Conservation (phyloP, 1,139 yeast genomes). For the Pichia sp. region DNA sequence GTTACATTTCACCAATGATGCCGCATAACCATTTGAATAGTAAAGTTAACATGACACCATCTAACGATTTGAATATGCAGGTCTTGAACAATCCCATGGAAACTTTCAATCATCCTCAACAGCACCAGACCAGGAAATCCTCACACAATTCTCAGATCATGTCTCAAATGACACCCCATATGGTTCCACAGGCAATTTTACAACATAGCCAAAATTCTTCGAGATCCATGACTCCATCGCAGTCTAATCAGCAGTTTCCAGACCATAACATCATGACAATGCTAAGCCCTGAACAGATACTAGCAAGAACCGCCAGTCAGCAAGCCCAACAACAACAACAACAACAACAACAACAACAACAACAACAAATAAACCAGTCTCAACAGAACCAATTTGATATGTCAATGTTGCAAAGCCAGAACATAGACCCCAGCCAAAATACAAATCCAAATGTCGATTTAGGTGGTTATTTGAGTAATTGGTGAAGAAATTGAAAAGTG, state of each 20-base stretch:
- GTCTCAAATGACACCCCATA: conserved; percentile 6
- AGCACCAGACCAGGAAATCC: background rate
- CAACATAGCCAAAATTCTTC: conserved; percentile 12
- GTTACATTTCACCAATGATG: no score
- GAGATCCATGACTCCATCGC: conserved; percentile 8
- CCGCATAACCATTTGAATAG: no score
- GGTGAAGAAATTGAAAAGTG: no score
- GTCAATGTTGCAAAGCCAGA: no score
- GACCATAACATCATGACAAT: conserved; percentile 12
- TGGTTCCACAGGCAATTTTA: conserved; percentile 11
- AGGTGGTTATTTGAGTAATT: no score
- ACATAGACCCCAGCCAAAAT: no score
- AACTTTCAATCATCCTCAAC: no score
- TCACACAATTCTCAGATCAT: background rate
- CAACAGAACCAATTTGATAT: no score
- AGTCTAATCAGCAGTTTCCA: conserved; percentile 3
- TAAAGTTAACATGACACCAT: no score
- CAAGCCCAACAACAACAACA: background rate
- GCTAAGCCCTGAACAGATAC: conserved; percentile 24
- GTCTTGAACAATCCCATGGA: no score
- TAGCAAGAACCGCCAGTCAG: conserved; percentile 18
- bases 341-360: background rate
- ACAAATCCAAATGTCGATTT: no score
- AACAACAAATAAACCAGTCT: background rate
- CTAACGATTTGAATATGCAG: no score